phyloP scores from a whole-genome alignment of 345 rosid species.

The Raphanus raphanistrum region DNA sequence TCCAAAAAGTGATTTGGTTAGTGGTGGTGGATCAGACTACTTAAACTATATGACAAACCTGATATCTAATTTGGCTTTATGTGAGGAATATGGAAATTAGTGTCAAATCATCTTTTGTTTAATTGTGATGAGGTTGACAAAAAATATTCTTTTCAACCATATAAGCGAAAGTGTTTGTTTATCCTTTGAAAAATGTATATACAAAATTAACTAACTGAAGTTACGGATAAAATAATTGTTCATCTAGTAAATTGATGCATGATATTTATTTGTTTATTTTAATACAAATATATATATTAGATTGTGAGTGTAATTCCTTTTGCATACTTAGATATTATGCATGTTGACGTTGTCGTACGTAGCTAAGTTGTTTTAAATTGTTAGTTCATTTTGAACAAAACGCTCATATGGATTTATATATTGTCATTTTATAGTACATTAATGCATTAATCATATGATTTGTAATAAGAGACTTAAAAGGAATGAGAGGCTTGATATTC shows the following conservation, averaged over 20 bases:
- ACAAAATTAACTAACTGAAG: not conserved
- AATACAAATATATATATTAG: not conserved
- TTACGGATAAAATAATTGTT: not conserved
- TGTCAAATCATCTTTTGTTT: constrained; percentile 23
- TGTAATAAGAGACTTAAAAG: not conserved
- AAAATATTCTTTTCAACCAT: constrained; percentile 13
- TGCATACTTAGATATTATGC: not conserved
- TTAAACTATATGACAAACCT: constrained; percentile 32
- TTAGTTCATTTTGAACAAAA: not conserved
- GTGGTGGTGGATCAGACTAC: constrained; percentile 19
- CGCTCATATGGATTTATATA: constrained; percentile 8
- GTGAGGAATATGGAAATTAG: constrained; percentile 23
- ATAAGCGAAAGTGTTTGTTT: not conserved
- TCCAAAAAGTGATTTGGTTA: constrained; percentile 30
- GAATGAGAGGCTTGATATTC: not conserved
- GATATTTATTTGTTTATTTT: not conserved
- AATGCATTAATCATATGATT: not conserved
- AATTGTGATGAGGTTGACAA: constrained; percentile 30
- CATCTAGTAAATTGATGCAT: not conserved
- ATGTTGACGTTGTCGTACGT: not conserved
- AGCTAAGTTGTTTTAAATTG: not conserved
- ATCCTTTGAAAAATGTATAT: not conserved
- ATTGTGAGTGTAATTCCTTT: not conserved
- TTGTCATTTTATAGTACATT: not conserved
- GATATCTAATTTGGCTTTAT: constrained; percentile 31